Percentiles rank a stretch among this genome's conserved stretches.
These are phyloP conservation scores for Argentina anserina DNA, from an alignment of 306 rosid genomes.

Conservation along the genomic window DNA sequence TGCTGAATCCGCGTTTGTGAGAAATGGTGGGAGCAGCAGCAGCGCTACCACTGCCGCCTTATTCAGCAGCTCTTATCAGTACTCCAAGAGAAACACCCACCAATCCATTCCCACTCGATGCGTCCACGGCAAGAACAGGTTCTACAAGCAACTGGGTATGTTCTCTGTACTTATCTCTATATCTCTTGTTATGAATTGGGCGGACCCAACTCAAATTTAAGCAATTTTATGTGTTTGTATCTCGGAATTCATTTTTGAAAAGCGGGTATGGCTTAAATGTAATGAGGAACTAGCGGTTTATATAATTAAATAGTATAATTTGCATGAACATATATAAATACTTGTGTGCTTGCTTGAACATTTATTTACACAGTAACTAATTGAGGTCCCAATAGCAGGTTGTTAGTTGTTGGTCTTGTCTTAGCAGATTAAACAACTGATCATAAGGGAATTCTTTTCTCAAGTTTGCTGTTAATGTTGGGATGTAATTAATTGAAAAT, in stretches of 20 bases:
- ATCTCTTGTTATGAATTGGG: background rate
- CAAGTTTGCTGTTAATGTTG: background rate
- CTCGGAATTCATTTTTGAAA: background rate
- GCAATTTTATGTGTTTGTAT: background rate
- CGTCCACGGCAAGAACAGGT: slow-evolving; percentile 40
- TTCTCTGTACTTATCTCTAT: slow-evolving; percentile 18
- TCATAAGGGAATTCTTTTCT: background rate
- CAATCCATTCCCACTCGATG: slow-evolving; percentile 19
- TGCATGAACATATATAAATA: background rate
- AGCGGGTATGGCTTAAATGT: background rate
- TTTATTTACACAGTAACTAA: background rate
- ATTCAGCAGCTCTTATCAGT: slow-evolving; percentile 27
- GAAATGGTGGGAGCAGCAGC: slow-evolving; percentile 16
- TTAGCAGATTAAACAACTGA: background rate
- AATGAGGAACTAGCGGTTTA: background rate
- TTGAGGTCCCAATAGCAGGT: background rate
- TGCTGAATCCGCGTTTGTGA: slow-evolving; percentile 30
- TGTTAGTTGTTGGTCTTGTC: background rate
- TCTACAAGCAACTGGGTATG: slow-evolving; percentile 74
- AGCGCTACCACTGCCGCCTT: slow-evolving; percentile 11
- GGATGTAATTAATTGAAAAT: slow-evolving; percentile 11
- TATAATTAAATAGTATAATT: background rate
- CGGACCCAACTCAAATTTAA: background rate
- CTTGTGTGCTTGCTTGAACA: background rate
- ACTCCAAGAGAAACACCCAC: slow-evolving; percentile 17